Evolutionary conservation across 2,329 filamentous ascomycete genomes (phyloP).

Genomic region (Aureobasidium lini): DNA sequence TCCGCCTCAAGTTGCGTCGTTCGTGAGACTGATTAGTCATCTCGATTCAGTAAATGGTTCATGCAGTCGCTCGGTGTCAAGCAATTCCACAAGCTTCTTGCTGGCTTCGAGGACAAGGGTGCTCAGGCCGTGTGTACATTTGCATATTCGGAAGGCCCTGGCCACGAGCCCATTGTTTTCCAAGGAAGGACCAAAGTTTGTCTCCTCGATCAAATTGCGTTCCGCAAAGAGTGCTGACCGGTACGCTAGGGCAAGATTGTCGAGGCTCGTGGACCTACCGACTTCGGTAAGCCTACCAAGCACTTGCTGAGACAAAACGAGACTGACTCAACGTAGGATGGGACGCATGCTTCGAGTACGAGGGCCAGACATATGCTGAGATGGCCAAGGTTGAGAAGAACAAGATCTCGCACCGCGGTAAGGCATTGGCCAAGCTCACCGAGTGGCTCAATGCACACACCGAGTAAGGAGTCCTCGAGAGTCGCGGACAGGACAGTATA

Average conservation of each 20-base stretch:
- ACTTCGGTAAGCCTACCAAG: slow-evolving; percentile 61
- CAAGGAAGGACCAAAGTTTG: slow-evolving; percentile 77
- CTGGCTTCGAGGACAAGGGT: slow-evolving; percentile 81
- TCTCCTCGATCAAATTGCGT: slow-evolving; percentile 3
- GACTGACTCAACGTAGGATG: slow-evolving; percentile 56
- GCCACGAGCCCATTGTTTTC: slow-evolving; percentile 76
- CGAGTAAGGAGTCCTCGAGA: not conserved
- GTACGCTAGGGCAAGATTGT: slow-evolving; percentile 66
- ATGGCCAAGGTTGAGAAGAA: slow-evolving; percentile 90
- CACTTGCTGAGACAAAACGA: not conserved
- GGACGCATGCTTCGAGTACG: slow-evolving; percentile 93
- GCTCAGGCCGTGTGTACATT: slow-evolving; percentile 95
- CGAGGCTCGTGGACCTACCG: slow-evolving; percentile 65
- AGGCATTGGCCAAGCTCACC: slow-evolving; percentile 80
- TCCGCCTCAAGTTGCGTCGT: not conserved
- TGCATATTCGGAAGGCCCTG: slow-evolving; percentile 80
- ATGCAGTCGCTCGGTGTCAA: slow-evolving; percentile 72
- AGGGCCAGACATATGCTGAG: slow-evolving; percentile 88
- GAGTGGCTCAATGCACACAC: slow-evolving; percentile 51
- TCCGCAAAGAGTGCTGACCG: slow-evolving; percentile 10
- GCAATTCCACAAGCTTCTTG: slow-evolving; percentile 83
- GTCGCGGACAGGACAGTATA: not conserved
- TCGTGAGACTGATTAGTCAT: not conserved
- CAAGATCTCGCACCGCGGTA: slow-evolving; percentile 81
- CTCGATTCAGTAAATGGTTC: slow-evolving; percentile 75